These are phyloP conservation scores for Copromyces sp. DNA, from an alignment of 495 filamentous ascomycete species.

Conservation along the genomic window DNA sequence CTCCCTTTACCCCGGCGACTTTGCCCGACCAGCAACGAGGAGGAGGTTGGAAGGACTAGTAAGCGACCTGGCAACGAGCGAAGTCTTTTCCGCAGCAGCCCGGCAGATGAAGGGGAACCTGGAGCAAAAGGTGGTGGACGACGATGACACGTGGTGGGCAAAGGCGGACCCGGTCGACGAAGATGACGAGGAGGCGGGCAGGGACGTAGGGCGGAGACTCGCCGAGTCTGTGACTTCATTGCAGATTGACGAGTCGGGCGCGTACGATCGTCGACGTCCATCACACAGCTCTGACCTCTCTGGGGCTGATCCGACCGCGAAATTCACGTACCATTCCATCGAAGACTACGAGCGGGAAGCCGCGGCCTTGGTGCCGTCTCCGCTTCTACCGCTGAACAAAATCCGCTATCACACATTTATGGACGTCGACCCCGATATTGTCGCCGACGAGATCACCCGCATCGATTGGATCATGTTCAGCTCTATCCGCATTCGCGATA, in stretches of 20 bases:
- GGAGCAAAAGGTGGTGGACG: constrained; percentile 55
- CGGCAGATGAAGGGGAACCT: constrained; percentile 66
- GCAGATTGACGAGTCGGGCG: constrained; percentile 29
- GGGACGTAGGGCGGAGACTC: constrained; percentile 11
- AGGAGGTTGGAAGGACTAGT: constrained; percentile 64
- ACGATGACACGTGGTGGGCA: constrained; percentile 75
- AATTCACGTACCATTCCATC: constrained; percentile 48
- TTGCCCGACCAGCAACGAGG: constrained; percentile 69
- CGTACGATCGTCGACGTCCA: constrained; percentile 27
- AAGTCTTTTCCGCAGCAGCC: constrained; percentile 70
- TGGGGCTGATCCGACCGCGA: constrained; percentile 24
- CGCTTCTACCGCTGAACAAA: constrained; percentile 55
- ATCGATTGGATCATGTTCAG: constrained; percentile 97
- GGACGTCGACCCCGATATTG: constrained; percentile 65
- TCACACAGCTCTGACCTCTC: constrained; percentile 36
- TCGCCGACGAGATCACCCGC: constrained; percentile 84
- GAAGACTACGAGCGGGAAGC: constrained; percentile 71
- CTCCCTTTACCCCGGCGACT: constrained; percentile 83
- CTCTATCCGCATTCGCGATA: constrained; percentile 87
- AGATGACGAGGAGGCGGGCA: constrained; percentile 20
- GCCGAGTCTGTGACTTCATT: constrained; percentile 35
- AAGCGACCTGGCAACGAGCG: constrained; percentile 50
- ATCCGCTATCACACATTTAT: constrained; percentile 75
- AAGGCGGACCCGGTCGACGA: constrained; percentile 51
- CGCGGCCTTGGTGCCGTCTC: constrained; percentile 51